Percentiles rank a stretch among this genome's conserved stretches.
Conservation (phyloP, 2,329 filamentous ascomycete genomes). For the Trichoderma arundinaceum region DNA sequence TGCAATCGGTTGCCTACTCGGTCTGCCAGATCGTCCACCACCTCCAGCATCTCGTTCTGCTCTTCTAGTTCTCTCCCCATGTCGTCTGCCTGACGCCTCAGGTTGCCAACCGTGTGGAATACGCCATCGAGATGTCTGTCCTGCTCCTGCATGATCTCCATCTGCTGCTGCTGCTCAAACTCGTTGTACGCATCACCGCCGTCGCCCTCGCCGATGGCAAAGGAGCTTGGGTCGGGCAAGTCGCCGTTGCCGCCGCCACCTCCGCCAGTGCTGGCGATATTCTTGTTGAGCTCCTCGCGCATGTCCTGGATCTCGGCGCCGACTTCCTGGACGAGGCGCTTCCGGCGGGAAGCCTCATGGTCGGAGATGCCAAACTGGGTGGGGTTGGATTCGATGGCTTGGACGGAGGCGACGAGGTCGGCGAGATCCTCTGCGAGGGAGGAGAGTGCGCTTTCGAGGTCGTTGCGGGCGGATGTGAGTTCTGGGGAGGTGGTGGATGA, state of each 20-base stretch:
- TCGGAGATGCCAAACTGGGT: slow-evolving; percentile 84
- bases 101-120: slow-evolving; percentile 88
- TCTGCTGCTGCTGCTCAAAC: slow-evolving; percentile 90
- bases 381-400: slow-evolving; percentile 85
- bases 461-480: slow-evolving; percentile 75
- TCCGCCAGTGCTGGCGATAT: slow-evolving; percentile 44
- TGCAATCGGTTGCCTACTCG: slow-evolving; percentile 84
- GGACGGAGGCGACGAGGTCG: slow-evolving; percentile 86
- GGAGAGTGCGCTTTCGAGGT: slow-evolving; percentile 69
- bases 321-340: slow-evolving; percentile 86
- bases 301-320: slow-evolving; percentile 87
- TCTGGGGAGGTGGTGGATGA: slow-evolving; percentile 77
- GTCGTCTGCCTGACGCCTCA: slow-evolving; percentile 87
- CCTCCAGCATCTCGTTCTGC: slow-evolving; percentile 85
- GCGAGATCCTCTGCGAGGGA: slow-evolving; percentile 81
- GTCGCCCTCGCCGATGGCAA: slow-evolving; percentile 59
- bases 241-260: slow-evolving; percentile 48
- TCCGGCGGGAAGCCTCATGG: slow-evolving; percentile 79
- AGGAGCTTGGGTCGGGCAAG: slow-evolving; percentile 59
- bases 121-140: slow-evolving; percentile 92
- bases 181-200: slow-evolving; percentile 72
- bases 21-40: slow-evolving; percentile 83
- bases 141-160: slow-evolving; percentile 92
- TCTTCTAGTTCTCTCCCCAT: slow-evolving; percentile 98
- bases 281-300: slow-evolving; percentile 76